Evolutionary conservation across 805 yeast species (phyloP).

Genomic region (Kuraishia cidri): DNA sequence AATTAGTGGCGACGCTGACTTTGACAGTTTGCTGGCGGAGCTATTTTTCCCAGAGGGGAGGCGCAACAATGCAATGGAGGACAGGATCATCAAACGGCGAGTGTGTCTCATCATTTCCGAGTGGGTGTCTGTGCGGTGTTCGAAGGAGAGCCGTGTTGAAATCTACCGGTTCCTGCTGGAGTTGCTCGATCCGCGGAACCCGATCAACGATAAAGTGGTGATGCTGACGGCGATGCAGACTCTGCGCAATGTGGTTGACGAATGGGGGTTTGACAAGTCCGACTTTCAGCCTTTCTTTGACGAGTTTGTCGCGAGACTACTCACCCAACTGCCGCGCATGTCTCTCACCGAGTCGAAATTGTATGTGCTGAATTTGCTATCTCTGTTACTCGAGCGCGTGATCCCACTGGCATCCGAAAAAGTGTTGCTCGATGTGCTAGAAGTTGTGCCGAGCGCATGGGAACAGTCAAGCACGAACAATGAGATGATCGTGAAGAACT

Average conservation of each 20-base stretch:
- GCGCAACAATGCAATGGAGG: conserved; percentile 35
- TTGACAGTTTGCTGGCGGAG: conserved; percentile 50
- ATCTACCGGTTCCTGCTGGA: conserved; percentile 50
- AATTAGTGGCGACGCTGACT: conserved; percentile 56
- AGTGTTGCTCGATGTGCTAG: conserved; percentile 40
- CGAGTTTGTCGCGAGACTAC: conserved; percentile 35
- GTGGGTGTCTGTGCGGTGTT: conserved; percentile 68
- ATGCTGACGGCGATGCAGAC: conserved; percentile 66
- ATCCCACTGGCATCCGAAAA: conserved; percentile 50
- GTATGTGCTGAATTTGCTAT: conserved; percentile 59
- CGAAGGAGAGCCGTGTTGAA: conserved; percentile 42
- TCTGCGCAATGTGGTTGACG: conserved; percentile 62
- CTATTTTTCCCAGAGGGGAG: conserved; percentile 63
- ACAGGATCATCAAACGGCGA: conserved; percentile 65
- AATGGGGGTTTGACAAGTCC: conserved; percentile 73
- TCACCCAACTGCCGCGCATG: conserved; percentile 40
- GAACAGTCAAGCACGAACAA: conserved; percentile 37
- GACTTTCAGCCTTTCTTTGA: conserved; percentile 61
- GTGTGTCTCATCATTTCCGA: conserved; percentile 69
- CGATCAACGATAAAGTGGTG: conserved; percentile 71
- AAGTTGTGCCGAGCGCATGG: conserved; percentile 70
- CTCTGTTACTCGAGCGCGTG: conserved; percentile 54
- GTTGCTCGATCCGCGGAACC: conserved; percentile 30
- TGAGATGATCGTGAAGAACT: conserved; percentile 39
- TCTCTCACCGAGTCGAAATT: conserved; percentile 67